Evolutionary conservation across 768 basidiomycete genomes (phyloP), one percentile per base, ranked within the genome.

Genomic region (Russula virescens): DNA sequence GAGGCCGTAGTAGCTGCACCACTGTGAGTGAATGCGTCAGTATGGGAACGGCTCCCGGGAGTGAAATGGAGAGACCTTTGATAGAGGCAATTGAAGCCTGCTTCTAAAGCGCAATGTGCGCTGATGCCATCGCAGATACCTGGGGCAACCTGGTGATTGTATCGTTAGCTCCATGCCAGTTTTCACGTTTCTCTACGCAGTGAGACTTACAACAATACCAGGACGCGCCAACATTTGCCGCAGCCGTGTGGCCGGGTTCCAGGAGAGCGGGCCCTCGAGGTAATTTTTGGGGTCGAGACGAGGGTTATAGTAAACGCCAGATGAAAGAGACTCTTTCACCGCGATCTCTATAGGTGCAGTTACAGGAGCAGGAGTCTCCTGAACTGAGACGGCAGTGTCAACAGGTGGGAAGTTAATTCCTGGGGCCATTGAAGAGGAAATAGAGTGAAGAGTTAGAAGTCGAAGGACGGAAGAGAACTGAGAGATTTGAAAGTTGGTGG

Each of bases 41-140:
- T 16, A 23, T 25, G 47, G 10, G 50, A 19, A 55, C 40, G 48
- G 11, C 23, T 23, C 18, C 18, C 11, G n/a, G 50, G 46, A 49
- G 28, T 19, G 45, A 16, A 42, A 3, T n/a, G 19, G 26, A 55
- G 14, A 66, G 84, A 26, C 84, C 84, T 89, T 74, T 90, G 89
- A 72, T 91, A 91, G 61, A 90, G 64, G 67, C 88, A 90, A 26
- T 80, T 78, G n/a, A n/a, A n/a, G n/a, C n/a, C n/a, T n/a, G n/a
- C n/a, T n/a, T n/a, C n/a, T n/a, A n/a, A n/a, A n/a, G n/a, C n/a
- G n/a, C n/a, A n/a, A n/a, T n/a, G n/a, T n/a, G n/a, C n/a, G n/a
- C n/a, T n/a, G n/a, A n/a, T n/a, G n/a, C n/a, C n/a, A n/a, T n/a
- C n/a, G n/a, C n/a, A n/a, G n/a, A n/a, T n/a, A n/a, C n/a, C n/a